Evolutionary conservation across 2,329 filamentous ascomycete species (phyloP).

Genomic region (Xylaria polymorpha): DNA sequence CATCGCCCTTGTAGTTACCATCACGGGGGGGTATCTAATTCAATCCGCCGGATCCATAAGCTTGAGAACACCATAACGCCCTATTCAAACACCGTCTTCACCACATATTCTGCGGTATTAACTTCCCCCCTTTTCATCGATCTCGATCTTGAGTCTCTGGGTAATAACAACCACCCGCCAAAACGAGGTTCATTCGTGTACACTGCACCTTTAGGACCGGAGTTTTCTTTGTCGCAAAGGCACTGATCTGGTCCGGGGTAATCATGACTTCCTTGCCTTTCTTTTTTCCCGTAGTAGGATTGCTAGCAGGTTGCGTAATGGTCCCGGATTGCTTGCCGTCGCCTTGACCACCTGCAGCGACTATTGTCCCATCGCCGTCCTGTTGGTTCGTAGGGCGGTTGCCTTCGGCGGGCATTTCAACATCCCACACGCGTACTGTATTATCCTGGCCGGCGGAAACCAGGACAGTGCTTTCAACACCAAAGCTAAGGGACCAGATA

Average conservation of each 20-base stretch:
- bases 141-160: slow-evolving; percentile 55
- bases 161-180: slow-evolving; percentile 81
- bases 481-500: slow-evolving; percentile 93
- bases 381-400: slow-evolving; percentile 54
- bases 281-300: slow-evolving; percentile 67
- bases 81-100: slow-evolving; percentile 19
- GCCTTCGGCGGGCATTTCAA: slow-evolving; percentile 76
- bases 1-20: slow-evolving; percentile 26
- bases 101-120: not conserved
- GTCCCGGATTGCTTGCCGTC: slow-evolving; percentile 55
- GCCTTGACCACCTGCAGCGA: slow-evolving; percentile 54
- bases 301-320: slow-evolving; percentile 49
- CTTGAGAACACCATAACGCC: slow-evolving; percentile 33
- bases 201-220: slow-evolving; percentile 94
- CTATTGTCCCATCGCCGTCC: slow-evolving; percentile 55
- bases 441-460: slow-evolving; percentile 92
- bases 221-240: slow-evolving; percentile 95
- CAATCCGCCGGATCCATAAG: slow-evolving; percentile 12
- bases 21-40: slow-evolving; percentile 37
- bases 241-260: slow-evolving; percentile 91
- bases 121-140: slow-evolving; percentile 36
- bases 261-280: slow-evolving; percentile 91
- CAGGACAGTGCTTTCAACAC: slow-evolving; percentile 89
- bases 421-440: slow-evolving; percentile 94
- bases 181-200: slow-evolving; percentile 92